Percentiles rank a stretch among this genome's conserved stretches.
Conservation (phyloP, 2,329 filamentous ascomycete species). For the Botryotinia globosa region DNA sequence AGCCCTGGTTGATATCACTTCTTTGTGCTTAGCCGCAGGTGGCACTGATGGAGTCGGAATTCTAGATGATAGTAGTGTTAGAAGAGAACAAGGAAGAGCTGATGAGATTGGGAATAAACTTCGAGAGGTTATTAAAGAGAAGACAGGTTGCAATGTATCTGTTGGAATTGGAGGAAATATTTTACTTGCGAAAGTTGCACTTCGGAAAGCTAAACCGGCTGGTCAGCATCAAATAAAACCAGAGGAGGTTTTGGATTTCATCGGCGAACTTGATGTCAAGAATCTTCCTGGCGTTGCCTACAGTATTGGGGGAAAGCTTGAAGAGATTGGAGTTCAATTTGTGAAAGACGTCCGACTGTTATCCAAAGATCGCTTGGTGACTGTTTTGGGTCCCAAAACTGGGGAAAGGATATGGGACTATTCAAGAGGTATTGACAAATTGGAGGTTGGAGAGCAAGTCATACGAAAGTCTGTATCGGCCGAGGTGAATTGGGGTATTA, state of each 20-base stretch:
- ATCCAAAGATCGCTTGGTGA: slow-evolving; percentile 71
- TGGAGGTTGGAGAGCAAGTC: slow-evolving; percentile 81
- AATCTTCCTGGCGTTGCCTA: slow-evolving; percentile 89
- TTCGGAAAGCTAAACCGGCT: slow-evolving; percentile 90
- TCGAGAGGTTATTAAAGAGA: slow-evolving; percentile 66
- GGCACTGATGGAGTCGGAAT: slow-evolving; percentile 64
- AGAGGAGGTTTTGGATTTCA: slow-evolving; percentile 71
- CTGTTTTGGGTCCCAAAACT: slow-evolving; percentile 82
- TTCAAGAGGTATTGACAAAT: slow-evolving; percentile 78
- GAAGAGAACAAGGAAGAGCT: slow-evolving; percentile 75
- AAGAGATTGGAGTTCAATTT: slow-evolving; percentile 77
- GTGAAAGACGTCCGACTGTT: slow-evolving; percentile 80
- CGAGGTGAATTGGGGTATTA: slow-evolving; percentile 97
- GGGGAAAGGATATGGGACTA: slow-evolving; percentile 90
- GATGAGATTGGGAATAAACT: slow-evolving; percentile 67
- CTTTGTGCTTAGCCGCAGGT: slow-evolving; percentile 61
- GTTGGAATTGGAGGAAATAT: slow-evolving; percentile 92
- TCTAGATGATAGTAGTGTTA: slow-evolving; percentile 66
- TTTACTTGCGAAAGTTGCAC: slow-evolving; percentile 82
- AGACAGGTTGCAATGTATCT: slow-evolving; percentile 83
- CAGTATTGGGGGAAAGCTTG: slow-evolving; percentile 82
- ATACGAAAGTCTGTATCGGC: slow-evolving; percentile 92
- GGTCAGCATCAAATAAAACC: slow-evolving; percentile 87
- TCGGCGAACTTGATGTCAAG: slow-evolving; percentile 74
- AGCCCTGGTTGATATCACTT: slow-evolving; percentile 80